phyloP scores from a whole-genome alignment of 225 moss, liverwort and hornwort species.

The Physcomitrellopsis africana region DNA sequence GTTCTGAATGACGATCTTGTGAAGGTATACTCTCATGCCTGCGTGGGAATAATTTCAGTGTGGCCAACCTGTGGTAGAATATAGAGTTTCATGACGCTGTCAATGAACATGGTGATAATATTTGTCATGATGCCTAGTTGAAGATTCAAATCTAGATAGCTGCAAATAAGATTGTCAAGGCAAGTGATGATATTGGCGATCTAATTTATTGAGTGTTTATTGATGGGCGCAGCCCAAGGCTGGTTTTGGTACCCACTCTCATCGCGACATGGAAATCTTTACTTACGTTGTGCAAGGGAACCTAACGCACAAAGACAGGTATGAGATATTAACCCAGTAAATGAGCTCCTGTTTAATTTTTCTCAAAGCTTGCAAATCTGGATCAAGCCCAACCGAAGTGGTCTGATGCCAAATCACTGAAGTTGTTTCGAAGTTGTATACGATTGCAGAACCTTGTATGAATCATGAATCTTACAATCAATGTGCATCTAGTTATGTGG shows the following conservation, averaged over 20 bases:
- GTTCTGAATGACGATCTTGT: conserved; percentile 98
- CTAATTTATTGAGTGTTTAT: conserved; percentile 4
- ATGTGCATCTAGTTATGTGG: conserved; percentile 4
- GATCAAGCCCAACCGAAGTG: too few relatives aligned
- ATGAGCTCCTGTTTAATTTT: neutral
- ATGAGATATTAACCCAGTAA: neutral
- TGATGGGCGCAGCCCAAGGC: conserved; percentile 61
- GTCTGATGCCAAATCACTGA: too few relatives aligned
- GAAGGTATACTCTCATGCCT: conserved; percentile 52
- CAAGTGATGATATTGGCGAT: neutral
- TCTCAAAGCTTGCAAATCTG: too few relatives aligned
- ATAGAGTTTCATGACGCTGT: neutral
- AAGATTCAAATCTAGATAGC: neutral
- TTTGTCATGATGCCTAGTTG: too few relatives aligned
- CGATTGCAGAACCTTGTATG: neutral
- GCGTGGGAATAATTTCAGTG: neutral
- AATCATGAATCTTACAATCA: conserved; percentile 1
- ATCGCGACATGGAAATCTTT: conserved; percentile 94
- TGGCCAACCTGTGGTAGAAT: neutral
- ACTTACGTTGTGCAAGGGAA: conserved; percentile 84
- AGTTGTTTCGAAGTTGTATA: too few relatives aligned
- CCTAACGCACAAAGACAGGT: conserved; percentile 95
- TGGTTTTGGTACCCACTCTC: conserved; percentile 86
- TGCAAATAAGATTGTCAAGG: neutral
- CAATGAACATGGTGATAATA: too few relatives aligned